Evolutionary conservation across 2,329 filamentous ascomycete genomes (phyloP).

Genomic region (Bipolaris cookei): DNA sequence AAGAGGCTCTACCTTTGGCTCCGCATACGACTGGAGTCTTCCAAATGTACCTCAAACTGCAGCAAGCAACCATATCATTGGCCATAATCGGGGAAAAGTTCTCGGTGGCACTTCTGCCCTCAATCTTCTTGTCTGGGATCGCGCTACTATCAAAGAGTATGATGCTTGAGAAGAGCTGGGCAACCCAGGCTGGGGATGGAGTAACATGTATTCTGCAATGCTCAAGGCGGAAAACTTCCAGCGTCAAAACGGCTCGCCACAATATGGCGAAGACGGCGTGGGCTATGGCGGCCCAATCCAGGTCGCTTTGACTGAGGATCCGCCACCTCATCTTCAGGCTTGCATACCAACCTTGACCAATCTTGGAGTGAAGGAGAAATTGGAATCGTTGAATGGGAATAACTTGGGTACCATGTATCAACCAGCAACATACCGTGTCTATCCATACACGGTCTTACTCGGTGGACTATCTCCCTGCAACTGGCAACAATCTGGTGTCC

Average conservation of each 20-base stretch:
- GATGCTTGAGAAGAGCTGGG: conserved; percentile 65
- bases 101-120: conserved; percentile 46
- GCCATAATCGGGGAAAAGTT: conserved; percentile 29
- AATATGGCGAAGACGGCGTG: conserved; percentile 35
- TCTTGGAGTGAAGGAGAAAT: conserved; percentile 50
- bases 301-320: conserved; percentile 49
- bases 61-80: conserved; percentile 42
- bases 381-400: conserved; percentile 56
- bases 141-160: conserved; percentile 43
- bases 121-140: conserved; percentile 46
- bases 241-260: conserved; percentile 18
- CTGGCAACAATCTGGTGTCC: conserved; percentile 52
- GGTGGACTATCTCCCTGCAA: conserved; percentile 51
- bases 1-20: conserved; percentile 28
- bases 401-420: conserved; percentile 58
- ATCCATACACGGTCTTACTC: conserved; percentile 58
- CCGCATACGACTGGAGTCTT: conserved; percentile 47
- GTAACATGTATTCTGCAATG: conserved; percentile 48
- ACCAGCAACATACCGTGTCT: conserved; percentile 56
- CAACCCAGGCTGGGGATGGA: conserved; percentile 62
- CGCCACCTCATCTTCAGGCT: conserved; percentile 52
- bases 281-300: conserved; percentile 40
- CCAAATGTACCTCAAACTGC: conserved; percentile 51
- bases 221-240: conserved; percentile 39
- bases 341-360: conserved; percentile 57